Evolutionary conservation across 768 basidiomycete genomes (phyloP).

Genomic region (Gelatoporia subvermispora): DNA sequence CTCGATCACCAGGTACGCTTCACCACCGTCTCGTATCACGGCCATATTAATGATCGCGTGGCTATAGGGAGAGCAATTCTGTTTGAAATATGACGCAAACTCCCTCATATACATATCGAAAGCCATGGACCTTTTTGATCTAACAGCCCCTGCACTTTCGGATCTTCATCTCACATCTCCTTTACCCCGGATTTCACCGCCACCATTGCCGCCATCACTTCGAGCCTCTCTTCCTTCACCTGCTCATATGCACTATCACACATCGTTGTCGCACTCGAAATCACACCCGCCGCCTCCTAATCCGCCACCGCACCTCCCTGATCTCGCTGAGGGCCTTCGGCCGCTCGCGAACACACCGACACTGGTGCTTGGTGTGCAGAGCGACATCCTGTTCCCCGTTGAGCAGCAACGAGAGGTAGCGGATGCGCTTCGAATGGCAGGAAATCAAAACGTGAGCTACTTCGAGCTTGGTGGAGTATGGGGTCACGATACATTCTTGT

Average conservation of each 20-base stretch:
- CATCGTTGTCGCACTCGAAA: slow-evolving; percentile 48
- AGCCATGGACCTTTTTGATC: slow-evolving; percentile 98
- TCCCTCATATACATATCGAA: slow-evolving; percentile 98
- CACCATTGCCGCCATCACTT: slow-evolving; percentile 24
- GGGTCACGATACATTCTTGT: slow-evolving; percentile 98
- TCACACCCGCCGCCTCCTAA: slow-evolving; percentile 69
- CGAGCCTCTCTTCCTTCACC: slow-evolving; percentile 16
- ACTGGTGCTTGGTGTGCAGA: slow-evolving; percentile 90
- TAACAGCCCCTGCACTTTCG: slow-evolving; percentile 73
- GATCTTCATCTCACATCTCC: slow-evolving; percentile 52
- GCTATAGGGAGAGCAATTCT: slow-evolving; percentile 87
- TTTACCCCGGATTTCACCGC: slow-evolving; percentile 20
- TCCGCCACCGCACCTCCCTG: slow-evolving; percentile 69
- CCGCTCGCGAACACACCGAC: slow-evolving; percentile 75
- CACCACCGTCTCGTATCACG: neutral
- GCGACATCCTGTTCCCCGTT: slow-evolving; percentile 93
- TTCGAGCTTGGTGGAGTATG: slow-evolving; percentile 99
- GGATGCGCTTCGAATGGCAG: slow-evolving; percentile 86
- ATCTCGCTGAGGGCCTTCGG: slow-evolving; percentile 71
- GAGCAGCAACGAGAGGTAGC: slow-evolving; percentile 96
- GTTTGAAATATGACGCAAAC: slow-evolving; percentile 98
- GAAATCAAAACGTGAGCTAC: slow-evolving; percentile 86
- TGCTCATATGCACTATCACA: slow-evolving; percentile 19
- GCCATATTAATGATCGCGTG: neutral
- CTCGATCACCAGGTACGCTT: slow-evolving; percentile 76